Evolutionary conservation across 208 protist genomes (phyloP).

Genomic region (Leishmania braziliensis): DNA sequence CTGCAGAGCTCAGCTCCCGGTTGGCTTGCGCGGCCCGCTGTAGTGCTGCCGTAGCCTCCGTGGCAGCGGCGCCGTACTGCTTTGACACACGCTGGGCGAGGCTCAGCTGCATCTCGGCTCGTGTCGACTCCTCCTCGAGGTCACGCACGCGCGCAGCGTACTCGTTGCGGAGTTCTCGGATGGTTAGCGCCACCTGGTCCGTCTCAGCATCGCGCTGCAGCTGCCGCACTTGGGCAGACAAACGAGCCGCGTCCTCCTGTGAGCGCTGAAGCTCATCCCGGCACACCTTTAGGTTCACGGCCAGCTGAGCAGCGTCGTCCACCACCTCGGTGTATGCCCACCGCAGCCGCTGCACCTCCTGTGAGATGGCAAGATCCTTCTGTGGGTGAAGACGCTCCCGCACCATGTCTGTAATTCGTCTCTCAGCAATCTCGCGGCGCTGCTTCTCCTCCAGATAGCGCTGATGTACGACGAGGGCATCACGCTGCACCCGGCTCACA

Average conservation of each 20-base stretch:
- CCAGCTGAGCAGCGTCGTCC: constrained; percentile 76
- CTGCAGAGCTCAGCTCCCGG: constrained; percentile 11
- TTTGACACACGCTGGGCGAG: constrained; percentile 25
- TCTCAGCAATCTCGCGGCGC: constrained; percentile 73
- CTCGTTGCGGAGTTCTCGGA: constrained; percentile 53
- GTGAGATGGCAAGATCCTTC: constrained; percentile 30
- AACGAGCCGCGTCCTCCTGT: constrained; percentile 16
- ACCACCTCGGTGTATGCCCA: constrained; percentile 64
- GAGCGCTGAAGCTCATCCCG: constrained; percentile 45
- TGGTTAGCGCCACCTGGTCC: constrained; percentile 59
- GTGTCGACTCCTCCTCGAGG: constrained; percentile 34
- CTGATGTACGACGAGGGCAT: constrained; percentile 67
- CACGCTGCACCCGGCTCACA: constrained; percentile 49
- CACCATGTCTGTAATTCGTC: constrained; percentile 77
- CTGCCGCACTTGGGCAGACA: constrained; percentile 39
- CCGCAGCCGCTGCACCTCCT: constrained; percentile 62
- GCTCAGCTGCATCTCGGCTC: constrained; percentile 39
- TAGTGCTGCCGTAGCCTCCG: constrained; percentile 33
- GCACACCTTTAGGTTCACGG: constrained; percentile 59
- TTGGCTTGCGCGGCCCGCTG: constrained; percentile 24
- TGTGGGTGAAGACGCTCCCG: constrained; percentile 60
- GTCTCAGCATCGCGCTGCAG: constrained; percentile 56
- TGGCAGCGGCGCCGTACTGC: constrained; percentile 18
- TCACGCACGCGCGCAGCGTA: constrained; percentile 50
- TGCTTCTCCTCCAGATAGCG: constrained; percentile 74